phyloP scores from a whole-genome alignment of 164 flowering plant species.

The Saururus chinensis region DNA sequence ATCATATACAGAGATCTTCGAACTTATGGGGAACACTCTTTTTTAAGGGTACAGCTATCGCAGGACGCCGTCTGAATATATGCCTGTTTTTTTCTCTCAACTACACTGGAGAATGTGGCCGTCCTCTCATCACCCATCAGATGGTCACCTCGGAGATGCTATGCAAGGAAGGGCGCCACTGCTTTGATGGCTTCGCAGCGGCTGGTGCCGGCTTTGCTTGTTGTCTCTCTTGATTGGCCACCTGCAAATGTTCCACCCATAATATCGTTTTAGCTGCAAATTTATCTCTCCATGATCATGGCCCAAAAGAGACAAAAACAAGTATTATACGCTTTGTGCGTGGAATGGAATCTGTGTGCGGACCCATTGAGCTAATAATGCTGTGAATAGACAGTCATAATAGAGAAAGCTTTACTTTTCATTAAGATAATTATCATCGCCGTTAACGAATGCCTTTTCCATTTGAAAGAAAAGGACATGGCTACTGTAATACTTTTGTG shows the following conservation, averaged over 20 bases:
- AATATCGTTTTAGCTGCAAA: background rate
- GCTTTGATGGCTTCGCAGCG: conserved; percentile 39
- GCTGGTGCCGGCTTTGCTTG: conserved; percentile 30
- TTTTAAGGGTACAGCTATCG: background rate
- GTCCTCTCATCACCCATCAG: conserved; percentile 1
- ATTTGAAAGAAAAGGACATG: background rate
- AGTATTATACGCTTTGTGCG: background rate
- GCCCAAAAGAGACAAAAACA: background rate
- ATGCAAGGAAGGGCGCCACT: conserved; percentile 80
- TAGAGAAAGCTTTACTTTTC: background rate
- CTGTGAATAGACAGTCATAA: background rate
- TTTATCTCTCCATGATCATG: background rate
- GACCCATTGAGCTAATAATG: background rate
- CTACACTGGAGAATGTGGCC: background rate
- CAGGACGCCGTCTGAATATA: background rate
- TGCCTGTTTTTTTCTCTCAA: background rate
- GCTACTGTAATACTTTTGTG: background rate
- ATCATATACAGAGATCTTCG: background rate
- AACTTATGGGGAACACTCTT: no score
- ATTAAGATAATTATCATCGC: background rate
- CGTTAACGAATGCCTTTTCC: background rate
- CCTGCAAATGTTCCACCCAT: conserved; percentile 1
- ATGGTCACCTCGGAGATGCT: conserved; percentile 78
- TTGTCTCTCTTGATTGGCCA: conserved; percentile 33
- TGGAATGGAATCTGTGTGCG: background rate